These are phyloP conservation scores for Russula lepida DNA, from an alignment of 768 basidiomycete genomes.

Conservation along the genomic window DNA sequence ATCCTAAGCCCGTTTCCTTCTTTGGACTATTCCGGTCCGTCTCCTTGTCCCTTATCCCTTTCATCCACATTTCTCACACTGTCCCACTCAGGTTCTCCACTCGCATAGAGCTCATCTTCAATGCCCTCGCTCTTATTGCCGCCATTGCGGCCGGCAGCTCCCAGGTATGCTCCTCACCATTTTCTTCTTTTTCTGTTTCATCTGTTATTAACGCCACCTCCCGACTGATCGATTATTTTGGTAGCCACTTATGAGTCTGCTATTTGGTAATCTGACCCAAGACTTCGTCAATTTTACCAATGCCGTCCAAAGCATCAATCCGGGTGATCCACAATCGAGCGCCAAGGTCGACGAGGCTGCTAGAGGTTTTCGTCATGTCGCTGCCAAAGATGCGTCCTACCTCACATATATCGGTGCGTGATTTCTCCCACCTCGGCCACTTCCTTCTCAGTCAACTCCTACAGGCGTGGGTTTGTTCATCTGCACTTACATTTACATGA, in stretches of 20 bases:
- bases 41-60: background rate
- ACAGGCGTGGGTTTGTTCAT: slow-evolving; percentile 69
- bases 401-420: slow-evolving; percentile 57
- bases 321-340: slow-evolving; percentile 27
- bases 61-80: background rate
- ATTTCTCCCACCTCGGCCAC: background rate
- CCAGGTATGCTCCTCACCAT: slow-evolving; percentile 43
- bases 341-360: slow-evolving; percentile 29
- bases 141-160: slow-evolving; percentile 71
- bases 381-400: slow-evolving; percentile 53
- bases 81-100: slow-evolving; percentile 60
- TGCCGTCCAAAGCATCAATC: slow-evolving; percentile 23
- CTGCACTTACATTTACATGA: slow-evolving; percentile 67
- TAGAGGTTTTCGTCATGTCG: slow-evolving; percentile 41
- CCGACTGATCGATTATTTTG: background rate
- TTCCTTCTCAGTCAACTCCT: background rate
- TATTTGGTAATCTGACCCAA: slow-evolving; percentile 74
- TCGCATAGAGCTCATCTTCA: slow-evolving; percentile 48
- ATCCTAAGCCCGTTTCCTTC: slow-evolving; percentile 27
- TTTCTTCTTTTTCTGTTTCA: background rate
- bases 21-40: slow-evolving; percentile 24
- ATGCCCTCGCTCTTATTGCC: slow-evolving; percentile 58
- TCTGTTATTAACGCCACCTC: background rate
- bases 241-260: slow-evolving; percentile 64
- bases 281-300: slow-evolving; percentile 52